These are phyloP conservation scores for Leccinum variicolor DNA, from an alignment of 768 basidiomycete genomes.

Conservation along the genomic window DNA sequence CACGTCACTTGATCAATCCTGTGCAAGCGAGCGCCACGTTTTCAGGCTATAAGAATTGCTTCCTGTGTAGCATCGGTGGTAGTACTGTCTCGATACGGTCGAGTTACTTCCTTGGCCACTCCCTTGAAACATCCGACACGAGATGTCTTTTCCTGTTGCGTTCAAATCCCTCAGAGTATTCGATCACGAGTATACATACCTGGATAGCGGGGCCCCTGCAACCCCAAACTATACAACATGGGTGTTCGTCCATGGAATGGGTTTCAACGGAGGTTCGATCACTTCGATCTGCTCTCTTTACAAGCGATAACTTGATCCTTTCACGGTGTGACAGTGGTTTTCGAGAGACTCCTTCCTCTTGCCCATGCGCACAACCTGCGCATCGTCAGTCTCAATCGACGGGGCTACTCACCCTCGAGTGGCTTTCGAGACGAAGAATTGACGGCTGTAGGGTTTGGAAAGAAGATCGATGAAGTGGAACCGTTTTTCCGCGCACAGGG, in stretches of 20 bases:
- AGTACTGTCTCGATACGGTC: not conserved
- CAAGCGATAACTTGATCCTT: too few relatives aligned
- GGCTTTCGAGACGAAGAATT: conserved; percentile 15
- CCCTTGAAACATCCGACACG: not conserved
- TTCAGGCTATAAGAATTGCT: not conserved
- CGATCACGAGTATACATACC: conserved; percentile 17
- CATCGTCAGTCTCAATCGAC: conserved; percentile 24
- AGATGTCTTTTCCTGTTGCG: conserved; percentile 2
- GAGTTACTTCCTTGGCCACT: not conserved
- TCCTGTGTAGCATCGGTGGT: not conserved
- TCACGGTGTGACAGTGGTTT: not conserved
- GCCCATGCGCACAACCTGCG: conserved; percentile 20
- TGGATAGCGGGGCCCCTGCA: conserved; percentile 19
- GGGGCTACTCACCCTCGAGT: conserved; percentile 27
- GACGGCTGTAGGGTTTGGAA: conserved; percentile 6
- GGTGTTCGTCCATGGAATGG: conserved; percentile 20
- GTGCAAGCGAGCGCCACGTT: not conserved
- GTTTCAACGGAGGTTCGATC: conserved; percentile 20
- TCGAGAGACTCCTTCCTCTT: conserved; percentile 22
- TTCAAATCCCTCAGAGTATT: conserved; percentile 12
- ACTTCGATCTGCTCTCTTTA: not conserved
- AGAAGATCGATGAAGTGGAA: conserved; percentile 15
- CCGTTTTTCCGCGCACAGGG: conserved; percentile 15
- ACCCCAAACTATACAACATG: conserved; percentile 21
- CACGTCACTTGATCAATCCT: not conserved